These are phyloP conservation scores for Aureobasidium sp. DNA, from an alignment of 2,329 filamentous ascomycete species.

Conservation along the genomic window DNA sequence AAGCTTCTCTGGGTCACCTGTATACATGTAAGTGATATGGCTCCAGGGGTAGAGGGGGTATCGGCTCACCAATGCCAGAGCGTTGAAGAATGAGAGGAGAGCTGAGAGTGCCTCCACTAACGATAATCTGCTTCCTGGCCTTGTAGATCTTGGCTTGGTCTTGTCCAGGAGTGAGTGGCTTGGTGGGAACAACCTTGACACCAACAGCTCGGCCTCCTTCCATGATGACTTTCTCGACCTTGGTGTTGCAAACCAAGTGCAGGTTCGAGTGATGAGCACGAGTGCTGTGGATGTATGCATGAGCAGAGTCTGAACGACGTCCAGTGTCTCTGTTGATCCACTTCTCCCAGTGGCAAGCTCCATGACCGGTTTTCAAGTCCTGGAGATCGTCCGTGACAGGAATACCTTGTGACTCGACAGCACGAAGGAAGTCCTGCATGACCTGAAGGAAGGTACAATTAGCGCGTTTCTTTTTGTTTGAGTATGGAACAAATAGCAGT, in stretches of 20 bases:
- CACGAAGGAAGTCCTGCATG: slow-evolving; percentile 70
- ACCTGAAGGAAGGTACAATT: slow-evolving; percentile 28
- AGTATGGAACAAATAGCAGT: too few relatives aligned
- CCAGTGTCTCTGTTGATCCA: slow-evolving; percentile 72
- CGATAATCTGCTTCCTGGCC: slow-evolving; percentile 67
- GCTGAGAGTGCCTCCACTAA: slow-evolving; percentile 65
- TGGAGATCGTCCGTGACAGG: slow-evolving; percentile 64
- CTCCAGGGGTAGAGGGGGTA: too few relatives aligned
- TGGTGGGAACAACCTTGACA: slow-evolving; percentile 63
- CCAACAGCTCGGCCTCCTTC: slow-evolving; percentile 65
- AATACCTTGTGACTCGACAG: slow-evolving; percentile 66
- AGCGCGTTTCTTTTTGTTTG: too few relatives aligned
- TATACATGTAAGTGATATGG: neutral
- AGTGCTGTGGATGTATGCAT: slow-evolving; percentile 72
- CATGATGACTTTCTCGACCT: slow-evolving; percentile 69
- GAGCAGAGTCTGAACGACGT: slow-evolving; percentile 68
- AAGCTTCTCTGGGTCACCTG: slow-evolving; percentile 62
- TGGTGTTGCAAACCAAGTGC: slow-evolving; percentile 67
- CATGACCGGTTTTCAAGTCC: slow-evolving; percentile 50
- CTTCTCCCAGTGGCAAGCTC: slow-evolving; percentile 77
- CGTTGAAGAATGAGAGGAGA: slow-evolving; percentile 69
- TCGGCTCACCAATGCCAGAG: slow-evolving; percentile 53
- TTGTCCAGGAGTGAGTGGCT: slow-evolving; percentile 54
- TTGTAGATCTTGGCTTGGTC: slow-evolving; percentile 52
- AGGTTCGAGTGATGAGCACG: slow-evolving; percentile 63